Percentiles rank a stretch among this genome's conserved stretches.
phyloP scores from a whole-genome alignment of 352 stramenopile genomes.

The Phytophthora pluvialis region DNA sequence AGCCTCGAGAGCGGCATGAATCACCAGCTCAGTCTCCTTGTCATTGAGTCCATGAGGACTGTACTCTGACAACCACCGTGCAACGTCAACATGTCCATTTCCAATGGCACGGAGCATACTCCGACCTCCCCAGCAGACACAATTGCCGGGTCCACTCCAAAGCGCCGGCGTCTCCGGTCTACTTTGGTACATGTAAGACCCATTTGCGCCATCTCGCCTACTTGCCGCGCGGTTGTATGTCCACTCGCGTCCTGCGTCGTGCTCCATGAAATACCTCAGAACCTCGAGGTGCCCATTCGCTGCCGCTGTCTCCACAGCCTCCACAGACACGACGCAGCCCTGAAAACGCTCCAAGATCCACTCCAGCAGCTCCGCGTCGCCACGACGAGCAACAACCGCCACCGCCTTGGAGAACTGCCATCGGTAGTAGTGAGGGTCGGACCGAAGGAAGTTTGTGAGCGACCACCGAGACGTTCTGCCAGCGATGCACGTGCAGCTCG shows the following conservation, averaged over 20 bases:
- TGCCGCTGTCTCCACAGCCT: background rate
- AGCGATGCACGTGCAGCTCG: constrained; percentile 1
- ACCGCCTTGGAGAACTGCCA: constrained; percentile 4
- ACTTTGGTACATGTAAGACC: background rate
- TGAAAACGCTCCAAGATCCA: background rate
- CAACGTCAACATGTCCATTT: background rate
- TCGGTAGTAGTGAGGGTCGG: constrained; percentile 1
- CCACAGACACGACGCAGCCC: background rate
- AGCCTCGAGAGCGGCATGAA: background rate
- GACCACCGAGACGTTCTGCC: background rate
- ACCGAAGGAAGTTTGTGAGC: constrained; percentile 14
- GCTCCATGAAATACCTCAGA: background rate
- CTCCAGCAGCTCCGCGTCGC: background rate
- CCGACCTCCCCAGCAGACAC: background rate
- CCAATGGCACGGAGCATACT: background rate
- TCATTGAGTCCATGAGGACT: background rate
- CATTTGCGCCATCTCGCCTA: background rate
- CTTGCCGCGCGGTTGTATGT: background rate
- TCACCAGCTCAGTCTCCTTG: background rate
- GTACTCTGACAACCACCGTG: background rate
- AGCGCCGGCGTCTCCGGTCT: background rate
- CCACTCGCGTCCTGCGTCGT: background rate
- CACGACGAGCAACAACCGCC: background rate
- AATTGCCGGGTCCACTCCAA: background rate
- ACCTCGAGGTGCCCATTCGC: background rate